Evolutionary conservation across 768 basidiomycete species (phyloP).

Genomic region (Pisolithus sp.): DNA sequence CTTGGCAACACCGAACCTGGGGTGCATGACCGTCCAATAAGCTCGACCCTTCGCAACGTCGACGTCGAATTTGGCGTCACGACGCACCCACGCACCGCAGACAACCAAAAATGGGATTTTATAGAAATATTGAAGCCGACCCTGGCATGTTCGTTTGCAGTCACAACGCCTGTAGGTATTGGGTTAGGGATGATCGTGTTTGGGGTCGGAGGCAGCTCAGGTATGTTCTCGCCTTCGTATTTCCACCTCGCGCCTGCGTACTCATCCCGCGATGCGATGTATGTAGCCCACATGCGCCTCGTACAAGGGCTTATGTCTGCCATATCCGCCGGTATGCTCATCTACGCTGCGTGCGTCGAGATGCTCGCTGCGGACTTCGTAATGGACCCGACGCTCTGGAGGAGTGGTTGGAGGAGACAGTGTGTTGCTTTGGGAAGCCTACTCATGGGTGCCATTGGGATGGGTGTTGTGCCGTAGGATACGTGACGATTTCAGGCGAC

Average conservation of each 20-base stretch:
- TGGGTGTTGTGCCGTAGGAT: conserved; percentile 29
- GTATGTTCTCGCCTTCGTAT: conserved; percentile 15
- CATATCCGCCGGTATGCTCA: conserved; percentile 79
- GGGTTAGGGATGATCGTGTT: conserved; percentile 49
- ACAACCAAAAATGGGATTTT: not conserved
- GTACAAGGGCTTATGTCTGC: conserved; percentile 73
- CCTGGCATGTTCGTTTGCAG: conserved; percentile 58
- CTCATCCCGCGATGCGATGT: not conserved
- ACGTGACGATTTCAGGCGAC: no score
- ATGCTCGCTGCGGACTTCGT: conserved; percentile 86
- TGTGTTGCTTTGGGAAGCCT: conserved; percentile 54
- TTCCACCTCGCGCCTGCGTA: not conserved
- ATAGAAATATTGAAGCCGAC: conserved; percentile 40
- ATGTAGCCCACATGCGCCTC: conserved; percentile 42
- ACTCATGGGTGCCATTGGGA: conserved; percentile 52
- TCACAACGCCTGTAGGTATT: conserved; percentile 72
- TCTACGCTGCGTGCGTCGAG: conserved; percentile 78
- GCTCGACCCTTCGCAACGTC: not conserved
- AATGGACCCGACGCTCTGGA: conserved; percentile 51
- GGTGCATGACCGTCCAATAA: not conserved
- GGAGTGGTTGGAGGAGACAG: conserved; percentile 34
- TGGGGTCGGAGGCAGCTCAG: conserved; percentile 22
- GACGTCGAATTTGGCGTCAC: not conserved
- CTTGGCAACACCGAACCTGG: not conserved
- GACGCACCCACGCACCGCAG: not conserved